Base-by-base conservation (phyloP, 179 eudicot species). In the Kewa caespitosa region DNA sequence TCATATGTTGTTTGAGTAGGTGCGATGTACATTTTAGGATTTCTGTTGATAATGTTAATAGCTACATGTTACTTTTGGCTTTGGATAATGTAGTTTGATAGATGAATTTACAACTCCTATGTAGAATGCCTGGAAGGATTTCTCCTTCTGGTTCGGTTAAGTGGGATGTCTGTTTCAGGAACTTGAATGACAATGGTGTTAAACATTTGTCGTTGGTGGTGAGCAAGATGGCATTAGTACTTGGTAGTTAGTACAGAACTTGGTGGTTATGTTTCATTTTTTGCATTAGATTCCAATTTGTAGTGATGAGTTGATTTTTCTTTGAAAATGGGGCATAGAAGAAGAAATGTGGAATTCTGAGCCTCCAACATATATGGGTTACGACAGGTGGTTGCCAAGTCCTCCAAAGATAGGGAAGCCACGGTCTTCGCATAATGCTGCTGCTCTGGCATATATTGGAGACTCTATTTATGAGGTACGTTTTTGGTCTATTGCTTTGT, bases 331-430 rank as follows among this genome's bases (percentile, higher is more conserved):
- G 68, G 8, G 67, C 18, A 22, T 79, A 7, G 17, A 23, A 31
- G 22, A 70, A 76, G 66, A 36, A 48, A 8, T 84, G 82, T 88
- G 67, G 76, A 66, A 84, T 36, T 55, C 61, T 68, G 91, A 81
- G 63, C 89, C 83, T 76, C 32, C 81, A 7, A 79, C 87, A 25
- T 93, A 91, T 78, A 38, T 95, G 85, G 97, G 97, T 6, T 89
- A 78, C 50, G 96, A 95, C 54, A 83, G 83, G 78, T 94, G 99
- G 99, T 64, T 92, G 83, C 97, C 99, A 67, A 86, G 68, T n/a
- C 81, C 97, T 8, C 97, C 97, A 0, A 89, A 88, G 81, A 94
- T 93, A 73, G 90, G 91, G 78, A 92, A 88, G 77, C 99, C 99
- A 52, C 92, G 97, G 42, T 89, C 99, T 11, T 73, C 85, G 4